Base-by-base conservation (phyloP, 2,329 filamentous ascomycete species). In the Aureobasidium sp. region DNA sequence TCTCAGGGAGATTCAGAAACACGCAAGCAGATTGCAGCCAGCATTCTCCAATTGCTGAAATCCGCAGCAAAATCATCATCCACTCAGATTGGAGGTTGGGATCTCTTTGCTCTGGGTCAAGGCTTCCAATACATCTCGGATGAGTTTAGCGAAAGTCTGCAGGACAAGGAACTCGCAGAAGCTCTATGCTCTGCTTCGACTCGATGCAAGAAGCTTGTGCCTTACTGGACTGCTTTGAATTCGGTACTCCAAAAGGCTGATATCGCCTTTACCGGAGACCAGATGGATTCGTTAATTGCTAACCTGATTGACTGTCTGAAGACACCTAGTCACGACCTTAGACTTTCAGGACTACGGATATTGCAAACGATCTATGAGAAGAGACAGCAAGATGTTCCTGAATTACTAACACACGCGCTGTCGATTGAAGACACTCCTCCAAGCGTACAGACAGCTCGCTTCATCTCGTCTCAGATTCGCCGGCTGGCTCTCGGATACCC, bases 381-480 rank as follows among this genome's bases (percentile, higher is more conserved):
- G 31, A 79, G 76, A 61, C 75, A 71, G 41, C 79, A 81, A 59
- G 78, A 81, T 64, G 75, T 80, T 49, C 75, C 79, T 5, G 77
- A 84, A 34, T 76, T 79, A 7, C 74, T 89, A 27, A 76, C 78
- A 7, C 80, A 85, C 7, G 93, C 96, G 76, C 80, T 92, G 17
- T 83, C 90, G 65, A 85, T 92, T 17, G 92, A 97, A 72, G 83
- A 91, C 65, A 90, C 87, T 6, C 86, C 90, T 0, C 76, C 96
- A n/a, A 84, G 84, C 51, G 79, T 96, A 4, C 84, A 92, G 62
- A 90, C 88, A 55, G 84, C 86, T 56, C 84, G 94, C 62, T 84
- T 85, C 20, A 84, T 96, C 37, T 87, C 90, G 2, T 95, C 97
- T 83, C 86, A 93, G 65, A 82, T 97, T 60, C 88, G 93, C 51